A percentile compares a stretch with the other conserved stretches of the same genome.
phyloP scores from a whole-genome alignment of 2,329 filamentous ascomycete genomes.

The Botrytis byssoidea region DNA sequence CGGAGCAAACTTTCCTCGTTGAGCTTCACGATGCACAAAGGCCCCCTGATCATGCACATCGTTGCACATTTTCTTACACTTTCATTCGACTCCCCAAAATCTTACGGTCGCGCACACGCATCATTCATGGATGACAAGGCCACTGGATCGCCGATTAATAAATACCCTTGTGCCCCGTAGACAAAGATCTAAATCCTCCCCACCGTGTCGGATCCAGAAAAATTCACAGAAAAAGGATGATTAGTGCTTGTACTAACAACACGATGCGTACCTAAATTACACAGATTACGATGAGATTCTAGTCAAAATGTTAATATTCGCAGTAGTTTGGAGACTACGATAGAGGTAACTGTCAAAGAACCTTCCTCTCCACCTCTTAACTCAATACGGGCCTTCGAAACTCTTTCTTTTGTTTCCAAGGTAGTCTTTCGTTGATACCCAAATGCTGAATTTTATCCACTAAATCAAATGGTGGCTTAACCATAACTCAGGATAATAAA shows the following conservation, averaged over 20 bases:
- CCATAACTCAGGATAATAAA: background rate
- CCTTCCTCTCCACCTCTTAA: background rate
- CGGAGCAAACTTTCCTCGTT: slow-evolving; percentile 16
- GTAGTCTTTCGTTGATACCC: background rate
- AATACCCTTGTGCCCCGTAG: slow-evolving; percentile 11
- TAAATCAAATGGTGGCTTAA: background rate
- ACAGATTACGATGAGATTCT: background rate
- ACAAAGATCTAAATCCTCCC: slow-evolving; percentile 18
- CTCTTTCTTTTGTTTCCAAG: slow-evolving; percentile 1
- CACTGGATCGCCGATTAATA: slow-evolving; percentile 18
- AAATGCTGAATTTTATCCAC: background rate
- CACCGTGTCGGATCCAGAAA: background rate
- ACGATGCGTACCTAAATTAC: background rate
- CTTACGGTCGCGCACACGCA: slow-evolving; percentile 13
- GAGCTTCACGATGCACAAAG: slow-evolving; percentile 16
- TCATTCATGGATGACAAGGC: slow-evolving; percentile 1
- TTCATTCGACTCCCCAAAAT: slow-evolving; percentile 5
- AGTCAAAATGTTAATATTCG: background rate
- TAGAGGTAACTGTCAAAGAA: slow-evolving; percentile 4
- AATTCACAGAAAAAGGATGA: background rate
- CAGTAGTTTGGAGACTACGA: background rate
- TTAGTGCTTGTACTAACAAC: background rate
- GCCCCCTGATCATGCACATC: slow-evolving; percentile 17
- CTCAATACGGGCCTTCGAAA: background rate
- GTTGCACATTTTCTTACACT: slow-evolving; percentile 11